Evolutionary conservation across 1,284 basidiomycete genomes (phyloP), one percentile per base, ranked within the genome.

Genomic region (Trametes polyzona): DNA sequence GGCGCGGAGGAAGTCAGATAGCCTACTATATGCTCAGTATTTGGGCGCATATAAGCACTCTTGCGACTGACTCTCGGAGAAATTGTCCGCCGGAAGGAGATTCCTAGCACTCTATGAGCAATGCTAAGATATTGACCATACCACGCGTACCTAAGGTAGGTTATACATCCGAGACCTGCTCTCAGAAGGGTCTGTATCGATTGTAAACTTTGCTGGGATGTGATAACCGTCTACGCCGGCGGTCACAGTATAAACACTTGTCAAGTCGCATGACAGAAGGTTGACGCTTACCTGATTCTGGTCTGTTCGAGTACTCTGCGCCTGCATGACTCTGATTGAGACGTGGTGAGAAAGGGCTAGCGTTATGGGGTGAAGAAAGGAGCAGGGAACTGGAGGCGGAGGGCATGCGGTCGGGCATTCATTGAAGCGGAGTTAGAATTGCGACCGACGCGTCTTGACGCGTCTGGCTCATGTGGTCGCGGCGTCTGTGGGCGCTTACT

Each of bases 1-100:
- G 81, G 75, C 32, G 78, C 78, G n/a, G 76, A 73, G 12, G 80
- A 78, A 2, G 81, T 81, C 50, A 86, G 76, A 66, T 85, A 77
- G 64, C 80, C 84, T 87, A 47, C n/a, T 48, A 33, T 30, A 58
- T 26, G 54, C 44, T 58, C 32, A 58, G 39, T 55, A 37, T 50
- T 21, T 51, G 33, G 16, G 17, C 41, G 67, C 58, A 48, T 57
- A 51, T 42, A 63, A 35, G 35, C 43, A 56, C 49, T 16, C 35
- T 11, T 27, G n/a, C n/a, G n/a, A 27, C 76, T 61, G 59, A 88
- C 89, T 86, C 70, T 87, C 83, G n/a, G 80, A 79, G 66, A 93
- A 93, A 64, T 92, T 92, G 47, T 92, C 89, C 30, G 87, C 84
- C 5, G 90, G 89, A 21, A 93, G 77, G 4, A 93, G 71, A 62